Conservation (phyloP, 2,329 filamentous ascomycete genomes). For the Sclerotinia glacialis region DNA sequence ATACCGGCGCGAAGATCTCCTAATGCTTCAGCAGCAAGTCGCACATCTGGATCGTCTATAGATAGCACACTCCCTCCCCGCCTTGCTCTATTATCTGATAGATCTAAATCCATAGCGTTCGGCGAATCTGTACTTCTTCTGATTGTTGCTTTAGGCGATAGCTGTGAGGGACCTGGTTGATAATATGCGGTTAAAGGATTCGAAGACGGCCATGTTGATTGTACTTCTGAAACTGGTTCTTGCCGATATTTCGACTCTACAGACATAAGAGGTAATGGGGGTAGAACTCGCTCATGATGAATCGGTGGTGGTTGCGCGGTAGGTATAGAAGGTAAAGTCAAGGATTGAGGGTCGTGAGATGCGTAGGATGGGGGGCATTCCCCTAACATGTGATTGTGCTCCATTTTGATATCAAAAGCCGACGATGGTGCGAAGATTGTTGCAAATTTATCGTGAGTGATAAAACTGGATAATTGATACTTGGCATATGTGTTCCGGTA, state of each 20-base stretch:
- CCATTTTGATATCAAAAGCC: constrained; percentile 33
- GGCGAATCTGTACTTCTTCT: constrained; percentile 33
- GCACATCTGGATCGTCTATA: constrained; percentile 65
- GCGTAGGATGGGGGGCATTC: constrained; percentile 37
- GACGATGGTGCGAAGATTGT: constrained; percentile 22
- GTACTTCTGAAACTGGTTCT: constrained; percentile 29
- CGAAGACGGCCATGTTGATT: constrained; percentile 38
- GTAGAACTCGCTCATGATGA: constrained; percentile 37
- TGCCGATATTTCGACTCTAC: constrained; percentile 30
- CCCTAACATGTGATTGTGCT: constrained; percentile 39
- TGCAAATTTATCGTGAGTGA: not conserved
- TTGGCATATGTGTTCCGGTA: constrained; percentile 4
- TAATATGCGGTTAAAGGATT: constrained; percentile 40
- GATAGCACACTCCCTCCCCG: constrained; percentile 39
- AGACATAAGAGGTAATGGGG: constrained; percentile 34
- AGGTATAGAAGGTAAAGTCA: constrained; percentile 35
- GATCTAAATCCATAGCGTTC: constrained; percentile 37
- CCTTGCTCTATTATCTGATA: constrained; percentile 33
- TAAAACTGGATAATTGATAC: not conserved
- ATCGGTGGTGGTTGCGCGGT: constrained; percentile 33
- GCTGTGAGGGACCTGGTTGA: constrained; percentile 36
- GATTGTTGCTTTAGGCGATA: constrained; percentile 34
- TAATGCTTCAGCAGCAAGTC: constrained; percentile 70
- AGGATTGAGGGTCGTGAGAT: constrained; percentile 36
- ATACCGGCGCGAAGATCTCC: constrained; percentile 71